phyloP scores from a whole-genome alignment of 164 flowering plant species.

The Umbilicus rupestris region DNA sequence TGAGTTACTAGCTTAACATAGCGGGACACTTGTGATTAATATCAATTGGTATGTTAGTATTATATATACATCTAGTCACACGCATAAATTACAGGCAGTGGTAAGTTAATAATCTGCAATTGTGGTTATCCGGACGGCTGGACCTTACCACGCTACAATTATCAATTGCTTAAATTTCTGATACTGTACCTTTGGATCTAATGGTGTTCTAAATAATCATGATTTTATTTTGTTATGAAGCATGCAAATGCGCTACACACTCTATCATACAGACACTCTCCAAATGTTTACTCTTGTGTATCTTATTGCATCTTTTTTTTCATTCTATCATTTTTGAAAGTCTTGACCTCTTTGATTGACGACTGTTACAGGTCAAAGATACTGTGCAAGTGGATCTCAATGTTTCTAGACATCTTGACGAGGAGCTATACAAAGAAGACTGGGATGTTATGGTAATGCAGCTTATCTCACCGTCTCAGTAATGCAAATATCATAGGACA shows the following conservation, averaged over 20 bases:
- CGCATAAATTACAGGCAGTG: too few relatives aligned
- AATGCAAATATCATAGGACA: not conserved
- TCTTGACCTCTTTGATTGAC: slow-evolving; percentile 8
- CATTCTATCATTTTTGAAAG: not conserved
- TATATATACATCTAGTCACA: too few relatives aligned
- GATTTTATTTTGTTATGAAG: too few relatives aligned
- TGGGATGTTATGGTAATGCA: slow-evolving; percentile 77
- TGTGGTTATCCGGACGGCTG: too few relatives aligned
- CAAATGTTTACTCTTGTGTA: not conserved
- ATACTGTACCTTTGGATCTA: too few relatives aligned
- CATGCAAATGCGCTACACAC: too few relatives aligned
- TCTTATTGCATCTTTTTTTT: not conserved
- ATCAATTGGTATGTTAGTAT: not conserved
- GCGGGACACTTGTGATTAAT: not conserved
- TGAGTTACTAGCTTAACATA: not conserved
- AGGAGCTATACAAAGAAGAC: slow-evolving; percentile 54
- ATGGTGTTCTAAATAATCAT: too few relatives aligned
- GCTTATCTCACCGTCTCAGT: not conserved
- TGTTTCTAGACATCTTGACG: slow-evolving; percentile 78
- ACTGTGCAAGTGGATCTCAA: slow-evolving; percentile 87
- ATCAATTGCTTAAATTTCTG: too few relatives aligned
- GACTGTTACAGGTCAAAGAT: slow-evolving; percentile 67
- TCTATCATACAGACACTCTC: not conserved
- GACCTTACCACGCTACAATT: too few relatives aligned
- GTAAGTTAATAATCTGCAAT: not conserved